Conservation (phyloP, 176 grass and related monocot genomes). For the Calamus simplicifolius region DNA sequence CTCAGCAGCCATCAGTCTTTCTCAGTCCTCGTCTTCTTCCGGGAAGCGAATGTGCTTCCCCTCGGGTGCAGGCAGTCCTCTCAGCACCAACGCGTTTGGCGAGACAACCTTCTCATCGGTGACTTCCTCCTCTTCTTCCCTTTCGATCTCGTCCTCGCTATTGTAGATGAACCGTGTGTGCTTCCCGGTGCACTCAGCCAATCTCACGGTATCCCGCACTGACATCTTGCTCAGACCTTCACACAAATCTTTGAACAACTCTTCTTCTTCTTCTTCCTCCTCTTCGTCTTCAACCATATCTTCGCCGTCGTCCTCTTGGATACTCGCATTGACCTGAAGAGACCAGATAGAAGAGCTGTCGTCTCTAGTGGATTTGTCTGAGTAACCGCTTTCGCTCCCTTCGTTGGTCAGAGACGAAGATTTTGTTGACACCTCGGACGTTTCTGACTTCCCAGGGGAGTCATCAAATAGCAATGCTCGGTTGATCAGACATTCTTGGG, state of each 20-base stretch:
- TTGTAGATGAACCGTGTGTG: constrained; percentile 75
- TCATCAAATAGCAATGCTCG: constrained; percentile 55
- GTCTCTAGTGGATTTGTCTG: constrained; percentile 21
- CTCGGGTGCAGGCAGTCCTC: constrained; percentile 43
- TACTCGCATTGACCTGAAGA: constrained; percentile 49
- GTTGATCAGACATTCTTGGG: constrained; percentile 27
- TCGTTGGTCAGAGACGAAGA: constrained; percentile 26
- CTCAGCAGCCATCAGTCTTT: too few species aligned
- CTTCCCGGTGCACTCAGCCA: constrained; percentile 46
- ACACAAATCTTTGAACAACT: constrained; percentile 49
- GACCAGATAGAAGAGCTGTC: constrained; percentile 69
- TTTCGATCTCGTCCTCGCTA: constrained; percentile 66
- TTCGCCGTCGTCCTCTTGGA: constrained; percentile 27
- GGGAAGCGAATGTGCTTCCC: constrained; percentile 74
- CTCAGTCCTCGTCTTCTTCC: constrained; percentile 37
- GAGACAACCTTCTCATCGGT: background rate
- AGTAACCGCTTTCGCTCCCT: constrained; percentile 18
- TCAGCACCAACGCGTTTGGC: constrained; percentile 24
- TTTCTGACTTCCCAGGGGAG: constrained; percentile 47
- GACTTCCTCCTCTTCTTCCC: constrained; percentile 26
- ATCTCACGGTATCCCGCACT: constrained; percentile 16
- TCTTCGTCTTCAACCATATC: background rate
- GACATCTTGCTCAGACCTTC: constrained; percentile 54
- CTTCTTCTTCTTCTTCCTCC: constrained; percentile 7
- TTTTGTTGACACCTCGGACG: constrained; percentile 12